Conservation (phyloP, 768 basidiomycete genomes). For the Trametes coccinea region DNA sequence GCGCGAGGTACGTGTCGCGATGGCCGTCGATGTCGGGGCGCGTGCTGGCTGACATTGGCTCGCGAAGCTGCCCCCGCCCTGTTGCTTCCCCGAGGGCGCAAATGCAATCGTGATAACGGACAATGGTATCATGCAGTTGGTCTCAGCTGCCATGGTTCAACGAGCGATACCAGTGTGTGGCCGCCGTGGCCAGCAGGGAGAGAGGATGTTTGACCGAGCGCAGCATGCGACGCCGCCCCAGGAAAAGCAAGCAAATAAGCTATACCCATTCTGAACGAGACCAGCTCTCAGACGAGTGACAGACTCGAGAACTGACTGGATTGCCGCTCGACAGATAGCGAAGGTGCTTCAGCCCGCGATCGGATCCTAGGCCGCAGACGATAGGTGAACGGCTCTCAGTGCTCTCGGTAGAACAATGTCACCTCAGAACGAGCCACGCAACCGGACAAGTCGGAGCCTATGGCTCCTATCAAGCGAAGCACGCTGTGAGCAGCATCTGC, state of each 20-base stretch:
- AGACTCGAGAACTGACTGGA: no score
- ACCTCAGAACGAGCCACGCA: background rate
- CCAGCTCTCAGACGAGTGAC: no score
- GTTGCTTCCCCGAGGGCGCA: constrained; percentile 4
- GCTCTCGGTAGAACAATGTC: background rate
- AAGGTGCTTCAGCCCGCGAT: no score
- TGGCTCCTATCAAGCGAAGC: constrained; percentile 3
- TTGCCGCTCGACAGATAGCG: no score
- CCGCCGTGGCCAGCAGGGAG: no score
- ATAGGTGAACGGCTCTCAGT: background rate
- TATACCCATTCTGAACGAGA: no score
- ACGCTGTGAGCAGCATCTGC: background rate
- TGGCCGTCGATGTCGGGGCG: background rate
- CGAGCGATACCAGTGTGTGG: no score
- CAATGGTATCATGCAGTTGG: no score
- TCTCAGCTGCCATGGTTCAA: no score
- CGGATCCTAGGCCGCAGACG: background rate
- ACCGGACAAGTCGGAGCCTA: background rate
- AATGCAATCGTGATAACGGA: background rate
- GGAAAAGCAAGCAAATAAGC: no score
- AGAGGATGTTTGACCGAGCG: no score
- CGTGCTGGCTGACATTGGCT: background rate
- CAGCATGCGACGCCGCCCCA: no score
- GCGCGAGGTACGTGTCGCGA: background rate
- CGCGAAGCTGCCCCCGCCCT: constrained; percentile 10